phyloP scores from a whole-genome alignment of 345 rosid species.

The Odontarrhena argentea region DNA sequence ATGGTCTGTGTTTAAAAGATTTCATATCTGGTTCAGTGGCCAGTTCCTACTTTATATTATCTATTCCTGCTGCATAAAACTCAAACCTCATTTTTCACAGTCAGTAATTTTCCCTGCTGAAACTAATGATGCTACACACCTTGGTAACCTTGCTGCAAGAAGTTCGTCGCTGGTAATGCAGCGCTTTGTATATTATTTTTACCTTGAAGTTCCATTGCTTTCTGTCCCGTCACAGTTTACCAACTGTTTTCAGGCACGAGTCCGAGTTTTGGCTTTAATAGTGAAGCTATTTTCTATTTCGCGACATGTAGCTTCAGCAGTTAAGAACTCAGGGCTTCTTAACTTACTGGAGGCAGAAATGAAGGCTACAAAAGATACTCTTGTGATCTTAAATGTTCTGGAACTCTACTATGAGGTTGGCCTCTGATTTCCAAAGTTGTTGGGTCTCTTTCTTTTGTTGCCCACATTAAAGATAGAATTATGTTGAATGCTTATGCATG shows the following conservation, averaged over 20 bases:
- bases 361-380: conserved; percentile 61
- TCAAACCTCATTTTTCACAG: conserved; percentile 44
- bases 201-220: conserved; percentile 15
- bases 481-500: conserved; percentile 22
- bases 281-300: conserved; percentile 92
- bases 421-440: conserved; percentile 12
- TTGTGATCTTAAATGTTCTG: conserved; percentile 65
- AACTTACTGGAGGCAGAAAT: conserved; percentile 74
- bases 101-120: conserved; percentile 64
- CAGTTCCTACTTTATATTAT: conserved; percentile 2
- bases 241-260: conserved; percentile 67
- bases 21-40: conserved; percentile 12
- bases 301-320: conserved; percentile 60
- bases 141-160: conserved; percentile 62
- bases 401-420: conserved; percentile 91
- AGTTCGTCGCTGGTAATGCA: conserved; percentile 70
- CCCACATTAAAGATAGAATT: conserved; percentile 18
- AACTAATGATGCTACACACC: conserved; percentile 56
- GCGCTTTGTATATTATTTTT: background rate
- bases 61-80: conserved; percentile 8
- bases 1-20: conserved; percentile 51
- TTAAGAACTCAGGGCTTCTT: conserved; percentile 66
- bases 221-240: background rate
- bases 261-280: conserved; percentile 71
- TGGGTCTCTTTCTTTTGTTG: background rate